Evolutionary conservation across 2,329 filamentous ascomycete genomes (phyloP), one percentile per base, ranked within the genome.

Genomic region (Metarhizium robertsii): DNA sequence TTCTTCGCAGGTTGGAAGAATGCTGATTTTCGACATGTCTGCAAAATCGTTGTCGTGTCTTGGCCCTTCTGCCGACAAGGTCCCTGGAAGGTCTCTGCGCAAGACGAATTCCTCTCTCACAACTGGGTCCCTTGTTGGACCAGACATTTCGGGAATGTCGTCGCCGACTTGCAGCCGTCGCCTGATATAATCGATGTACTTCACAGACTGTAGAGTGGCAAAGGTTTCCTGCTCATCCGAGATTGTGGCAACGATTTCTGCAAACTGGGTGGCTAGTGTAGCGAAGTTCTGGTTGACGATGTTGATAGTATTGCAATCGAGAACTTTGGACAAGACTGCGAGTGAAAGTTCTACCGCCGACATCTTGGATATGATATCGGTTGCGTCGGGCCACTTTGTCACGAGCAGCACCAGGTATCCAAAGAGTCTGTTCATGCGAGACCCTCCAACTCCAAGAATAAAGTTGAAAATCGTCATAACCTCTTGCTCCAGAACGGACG

Each of bases 11-110:
- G 78, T 81, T 0, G 79, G 79, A 45, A 81, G 60, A 42, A 81
- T 76, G 50, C 66, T 66, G 55, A 82, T 79, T 0, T 75, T 57
- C 0, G 61, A 36, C 54, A 81, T 79, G 49, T 75, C 66, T 1
- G 61, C 66, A 50, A 74, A 65, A 59, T 81, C 79, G 57, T 81
- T 81, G 60, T 80, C 73, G 56, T 81, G 78, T 6, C 76, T 67
- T 52, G 59, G 60, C 7, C 70, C 66, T 40, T 60, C 58, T 14
- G 58, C 54, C 2, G 69, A 72, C 1, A 72, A 60, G 3, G 46
- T 49, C 2, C 70, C 70, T 6, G 72, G 67, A 25, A 74, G 55
- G 57, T 73, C 65, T 55, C 62, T 62, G 4, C 58, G 58, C 2
- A 72, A 55, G 2, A 65, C 55, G 48, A 72, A 72, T 7, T 64